Base-by-base conservation (phyloP, 2,329 filamentous ascomycete genomes). In the Xylariaceae sp. region DNA sequence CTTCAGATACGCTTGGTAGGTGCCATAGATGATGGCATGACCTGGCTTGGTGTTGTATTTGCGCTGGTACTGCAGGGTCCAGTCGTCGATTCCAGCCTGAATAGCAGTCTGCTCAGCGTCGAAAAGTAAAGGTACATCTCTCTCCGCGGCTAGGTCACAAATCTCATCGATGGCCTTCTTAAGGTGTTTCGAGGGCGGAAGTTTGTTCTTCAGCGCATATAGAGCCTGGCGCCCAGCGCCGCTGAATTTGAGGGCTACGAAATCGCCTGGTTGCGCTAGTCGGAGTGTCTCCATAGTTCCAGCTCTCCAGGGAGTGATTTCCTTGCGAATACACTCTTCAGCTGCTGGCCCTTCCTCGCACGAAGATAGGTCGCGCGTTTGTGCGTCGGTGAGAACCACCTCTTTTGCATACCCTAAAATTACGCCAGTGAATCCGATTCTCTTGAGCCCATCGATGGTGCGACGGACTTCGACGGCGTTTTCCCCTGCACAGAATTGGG, bases 401-500 rank as follows among this genome's bases (percentile, higher is more conserved):
- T 96, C 93, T 62, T 83, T 85, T 2, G 91, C 92, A 68, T 96
- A 96, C 47, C 90, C 87, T 43, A 96, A 80, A 53, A 96, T 92
- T 5, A 96, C 90, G 11, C 92, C 93, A 21, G 84, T 85, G 70
- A 91, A 96, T 1, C 93, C 93, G 40, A 94, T 86, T 28, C 79
- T 73, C 73, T 91, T 90, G 8, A 96, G 79, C 2, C 81, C 78
- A 1, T 80, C 70, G 26, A 92, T 84, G 0, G 89, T 92, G 26
- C 72, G 75, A 37, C 79, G 78, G 2, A 96, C 88, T 73, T 96
- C 90, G 1, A 72, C 67, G 0, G 82, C 79, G 45, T 84, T 89
- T 74, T 92, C 89, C 24, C 93, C 93, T 0, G 91, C 91, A 73
- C 93, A 97, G 74, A 96, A 97, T 68, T 97, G 93, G 21, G 87